These are phyloP conservation scores for Boletus huronensis DNA, from an alignment of 768 basidiomycete species.

Conservation along the genomic window DNA sequence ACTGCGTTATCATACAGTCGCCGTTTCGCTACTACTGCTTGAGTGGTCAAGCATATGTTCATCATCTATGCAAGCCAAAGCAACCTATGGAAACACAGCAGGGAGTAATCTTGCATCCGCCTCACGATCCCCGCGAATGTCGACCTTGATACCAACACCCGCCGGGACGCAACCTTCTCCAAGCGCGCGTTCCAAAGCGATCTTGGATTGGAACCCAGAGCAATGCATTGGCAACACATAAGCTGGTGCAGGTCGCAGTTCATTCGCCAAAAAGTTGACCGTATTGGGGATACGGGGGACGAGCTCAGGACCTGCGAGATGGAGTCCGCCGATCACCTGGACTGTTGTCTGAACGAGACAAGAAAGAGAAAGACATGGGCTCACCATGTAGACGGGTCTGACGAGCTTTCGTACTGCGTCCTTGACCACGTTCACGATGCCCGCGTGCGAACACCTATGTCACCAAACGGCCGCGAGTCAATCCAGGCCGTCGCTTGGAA, in stretches of 20 bases:
- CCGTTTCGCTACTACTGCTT: not conserved
- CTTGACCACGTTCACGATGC: conserved; percentile 78
- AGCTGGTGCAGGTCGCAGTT: conserved; percentile 56
- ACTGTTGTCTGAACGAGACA: not conserved
- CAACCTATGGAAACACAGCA: conserved; percentile 14
- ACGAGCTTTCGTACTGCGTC: conserved; percentile 61
- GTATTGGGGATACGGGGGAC: conserved; percentile 63
- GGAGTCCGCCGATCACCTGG: conserved; percentile 77
- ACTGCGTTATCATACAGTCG: not conserved
- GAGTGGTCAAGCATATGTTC: conserved; percentile 4
- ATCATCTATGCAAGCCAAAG: not conserved
- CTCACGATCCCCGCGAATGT: conserved; percentile 47
- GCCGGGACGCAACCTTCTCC: conserved; percentile 78
- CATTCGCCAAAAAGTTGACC: conserved; percentile 62
- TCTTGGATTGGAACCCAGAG: conserved; percentile 72
- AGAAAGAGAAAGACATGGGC: not conserved
- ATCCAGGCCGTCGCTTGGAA: not conserved
- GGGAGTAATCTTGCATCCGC: conserved; percentile 35
- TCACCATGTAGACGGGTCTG: conserved; percentile 75
- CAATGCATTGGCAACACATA: conserved; percentile 86
- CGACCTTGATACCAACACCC: conserved; percentile 66
- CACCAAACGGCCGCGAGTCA: not conserved
- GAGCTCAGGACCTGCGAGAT: conserved; percentile 73
- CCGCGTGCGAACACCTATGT: conserved; percentile 68
- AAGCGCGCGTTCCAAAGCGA: conserved; percentile 63